phyloP scores from a whole-genome alignment of 441 rosid species.

The Hura crepitans region DNA sequence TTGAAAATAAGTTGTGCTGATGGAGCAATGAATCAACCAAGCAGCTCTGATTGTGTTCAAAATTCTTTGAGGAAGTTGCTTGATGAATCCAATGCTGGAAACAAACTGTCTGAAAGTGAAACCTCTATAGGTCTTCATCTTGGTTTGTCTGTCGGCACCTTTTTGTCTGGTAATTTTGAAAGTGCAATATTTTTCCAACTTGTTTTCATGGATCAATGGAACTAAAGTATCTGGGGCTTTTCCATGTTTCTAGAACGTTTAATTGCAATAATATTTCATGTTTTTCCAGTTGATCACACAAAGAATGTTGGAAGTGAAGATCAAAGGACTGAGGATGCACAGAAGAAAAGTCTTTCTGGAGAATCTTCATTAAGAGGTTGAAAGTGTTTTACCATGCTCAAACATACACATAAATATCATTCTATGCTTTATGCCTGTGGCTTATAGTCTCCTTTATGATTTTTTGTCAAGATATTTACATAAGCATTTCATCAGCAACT shows the following conservation, averaged over 20 bases:
- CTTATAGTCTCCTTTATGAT: not conserved
- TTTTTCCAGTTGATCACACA: conserved; percentile 34
- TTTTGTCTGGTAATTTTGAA: conserved; percentile 36
- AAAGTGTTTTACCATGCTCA: conserved; percentile 17
- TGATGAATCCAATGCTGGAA: conserved; percentile 21
- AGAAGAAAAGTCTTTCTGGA: conserved; percentile 30
- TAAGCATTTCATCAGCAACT: conserved; percentile 17
- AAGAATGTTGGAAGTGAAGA: conserved; percentile 33
- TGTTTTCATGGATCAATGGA: conserved; percentile 2
- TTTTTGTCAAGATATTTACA: conserved; percentile 15
- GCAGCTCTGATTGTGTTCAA: conserved; percentile 30
- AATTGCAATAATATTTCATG: conserved; percentile 14
- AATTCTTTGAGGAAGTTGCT: conserved; percentile 31
- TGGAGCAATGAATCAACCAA: conserved; percentile 29
- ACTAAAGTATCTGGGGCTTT: conserved; percentile 4
- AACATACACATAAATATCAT: not conserved
- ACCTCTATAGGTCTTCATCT: conserved; percentile 41
- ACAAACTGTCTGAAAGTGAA: conserved; percentile 31
- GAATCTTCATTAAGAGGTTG: conserved; percentile 36
- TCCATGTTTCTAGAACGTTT: conserved; percentile 7
- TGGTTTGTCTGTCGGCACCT: conserved; percentile 43
- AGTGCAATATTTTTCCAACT: not conserved
- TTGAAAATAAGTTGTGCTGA: conserved; percentile 36
- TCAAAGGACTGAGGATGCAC: conserved; percentile 25
- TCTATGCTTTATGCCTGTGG: conserved; percentile 15